phyloP scores from a whole-genome alignment of 2,329 filamentous ascomycete species.

The Aschersonia sp. region DNA sequence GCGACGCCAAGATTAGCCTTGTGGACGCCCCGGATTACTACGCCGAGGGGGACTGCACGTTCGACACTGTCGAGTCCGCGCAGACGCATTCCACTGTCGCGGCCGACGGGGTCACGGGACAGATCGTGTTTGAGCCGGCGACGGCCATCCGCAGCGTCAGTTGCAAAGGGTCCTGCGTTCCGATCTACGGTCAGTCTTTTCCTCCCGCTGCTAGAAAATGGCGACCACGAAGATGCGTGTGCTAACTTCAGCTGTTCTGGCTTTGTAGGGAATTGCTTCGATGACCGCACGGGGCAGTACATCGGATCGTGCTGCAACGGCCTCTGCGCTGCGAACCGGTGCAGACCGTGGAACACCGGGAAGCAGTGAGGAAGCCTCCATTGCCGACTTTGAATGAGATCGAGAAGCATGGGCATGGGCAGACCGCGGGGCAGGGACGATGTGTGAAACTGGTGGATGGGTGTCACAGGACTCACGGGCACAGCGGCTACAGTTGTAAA shows the following conservation, averaged over 20 bases:
- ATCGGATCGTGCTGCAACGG: constrained; percentile 27
- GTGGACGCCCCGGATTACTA: constrained; percentile 29
- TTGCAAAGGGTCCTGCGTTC: constrained; percentile 27
- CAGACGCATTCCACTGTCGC: constrained; percentile 15
- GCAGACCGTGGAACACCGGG: constrained; percentile 19
- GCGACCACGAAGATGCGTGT: too few species aligned
- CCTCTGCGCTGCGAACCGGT: constrained; percentile 25
- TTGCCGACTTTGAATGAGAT: too few species aligned
- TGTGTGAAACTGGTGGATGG: too few species aligned
- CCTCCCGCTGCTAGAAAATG: too few species aligned
- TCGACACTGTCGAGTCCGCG: constrained; percentile 17
- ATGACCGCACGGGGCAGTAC: constrained; percentile 14
- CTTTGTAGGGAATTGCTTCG: constrained; percentile 17
- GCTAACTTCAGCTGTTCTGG: too few species aligned
- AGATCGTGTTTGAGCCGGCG: constrained; percentile 28
- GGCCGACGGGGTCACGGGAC: constrained; percentile 16
- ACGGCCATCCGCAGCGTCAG: constrained; percentile 26
- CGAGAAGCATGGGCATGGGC: too few species aligned
- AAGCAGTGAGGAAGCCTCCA: not conserved
- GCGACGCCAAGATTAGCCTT: constrained; percentile 13
- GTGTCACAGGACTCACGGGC: too few species aligned
- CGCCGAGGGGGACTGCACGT: constrained; percentile 25
- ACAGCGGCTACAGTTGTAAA: too few species aligned
- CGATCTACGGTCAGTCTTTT: constrained; percentile 18
- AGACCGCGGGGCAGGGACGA: too few species aligned